Evolutionary conservation across 495 filamentous ascomycete species (phyloP), one percentile per base, ranked within the genome.

Genomic region (Penicillium macrosclerotiorum): DNA sequence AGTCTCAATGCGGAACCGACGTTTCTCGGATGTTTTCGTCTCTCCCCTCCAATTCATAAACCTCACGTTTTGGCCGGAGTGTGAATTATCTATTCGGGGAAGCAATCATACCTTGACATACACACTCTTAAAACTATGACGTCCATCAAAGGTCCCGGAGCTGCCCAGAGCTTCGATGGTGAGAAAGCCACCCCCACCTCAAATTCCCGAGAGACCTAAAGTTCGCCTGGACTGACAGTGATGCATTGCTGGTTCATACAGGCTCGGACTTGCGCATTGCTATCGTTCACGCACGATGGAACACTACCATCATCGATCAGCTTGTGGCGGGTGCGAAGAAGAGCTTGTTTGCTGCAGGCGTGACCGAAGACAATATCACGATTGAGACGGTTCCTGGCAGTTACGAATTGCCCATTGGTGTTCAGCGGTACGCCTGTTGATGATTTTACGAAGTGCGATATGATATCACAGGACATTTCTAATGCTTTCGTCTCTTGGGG

Each of bases 221-320:
- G 14, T 11, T 2, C 7, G 18, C 29, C n/a, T 22, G 18, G 13
- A 16, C 23, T 33, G 35, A 48, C 24, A n/a, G n/a, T 49, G 12
- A 41, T 19, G 13, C 16, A 18, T 31, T 52, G 19, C 37, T 30
- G 4, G 2, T 25, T 36, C 7, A 6, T 38, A 9, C 42, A 86
- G 93, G 93, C 59, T 86, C 86, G 56, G 77, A 74, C 49, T 80
- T 98, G 49, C 88, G 93, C 53, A 84, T 98, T 60, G 91, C 86
- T 42, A 96, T 98, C 58, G 81, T 98, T 23, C 93, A 96, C 68
- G 93, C 91, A 18, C 83, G 93, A 50, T 98, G 93, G 93, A 98
- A 97, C 69, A 82, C 76, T 37, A 67, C 54, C 24, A 78, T 89
- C 49, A 92, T 97, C 66, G 81, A 85, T 22, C 75, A 84, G 24